These are phyloP conservation scores for Trypanosoma brucei DNA, from an alignment of 208 protist genomes.

Conservation along the genomic window DNA sequence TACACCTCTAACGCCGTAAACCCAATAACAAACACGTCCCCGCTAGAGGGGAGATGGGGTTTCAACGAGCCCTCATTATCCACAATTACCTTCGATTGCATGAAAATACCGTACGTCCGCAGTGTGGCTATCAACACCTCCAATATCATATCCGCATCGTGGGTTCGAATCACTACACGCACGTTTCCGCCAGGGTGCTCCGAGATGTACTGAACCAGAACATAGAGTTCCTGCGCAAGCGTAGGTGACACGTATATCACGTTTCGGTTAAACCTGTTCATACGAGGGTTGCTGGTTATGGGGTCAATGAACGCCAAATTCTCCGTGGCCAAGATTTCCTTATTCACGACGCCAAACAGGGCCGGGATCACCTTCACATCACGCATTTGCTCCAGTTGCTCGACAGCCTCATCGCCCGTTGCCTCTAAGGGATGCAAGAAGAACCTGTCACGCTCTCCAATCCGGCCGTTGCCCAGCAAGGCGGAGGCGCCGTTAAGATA, in stretches of 20 bases:
- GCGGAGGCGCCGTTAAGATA: background rate
- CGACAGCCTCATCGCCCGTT: background rate
- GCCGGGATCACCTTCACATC: background rate
- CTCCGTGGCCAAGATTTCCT: background rate
- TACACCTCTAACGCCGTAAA: constrained; percentile 12
- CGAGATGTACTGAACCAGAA: background rate
- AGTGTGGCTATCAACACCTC: background rate
- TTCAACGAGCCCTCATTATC: background rate
- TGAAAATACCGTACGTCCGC: constrained; percentile 8
- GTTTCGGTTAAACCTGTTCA: background rate
- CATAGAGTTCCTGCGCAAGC: constrained; percentile 7
- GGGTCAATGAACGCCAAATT: constrained; percentile 8
- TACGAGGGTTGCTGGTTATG: background rate
- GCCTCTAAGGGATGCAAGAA: background rate
- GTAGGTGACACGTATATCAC: constrained; percentile 7
- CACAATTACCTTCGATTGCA: constrained; percentile 4
- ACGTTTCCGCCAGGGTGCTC: background rate
- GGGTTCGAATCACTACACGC: background rate
- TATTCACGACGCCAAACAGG: background rate
- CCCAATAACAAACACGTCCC: constrained; percentile 21
- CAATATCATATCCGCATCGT: constrained; percentile 1
- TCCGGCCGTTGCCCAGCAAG: background rate
- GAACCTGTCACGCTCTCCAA: background rate
- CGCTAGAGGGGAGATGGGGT: background rate
- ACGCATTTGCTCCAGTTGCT: background rate